A percentile compares a stretch with the other conserved stretches of the same genome.
Evolutionary conservation across 176 grass and related monocot species (phyloP).

Genomic region (Avena insularis): DNA sequence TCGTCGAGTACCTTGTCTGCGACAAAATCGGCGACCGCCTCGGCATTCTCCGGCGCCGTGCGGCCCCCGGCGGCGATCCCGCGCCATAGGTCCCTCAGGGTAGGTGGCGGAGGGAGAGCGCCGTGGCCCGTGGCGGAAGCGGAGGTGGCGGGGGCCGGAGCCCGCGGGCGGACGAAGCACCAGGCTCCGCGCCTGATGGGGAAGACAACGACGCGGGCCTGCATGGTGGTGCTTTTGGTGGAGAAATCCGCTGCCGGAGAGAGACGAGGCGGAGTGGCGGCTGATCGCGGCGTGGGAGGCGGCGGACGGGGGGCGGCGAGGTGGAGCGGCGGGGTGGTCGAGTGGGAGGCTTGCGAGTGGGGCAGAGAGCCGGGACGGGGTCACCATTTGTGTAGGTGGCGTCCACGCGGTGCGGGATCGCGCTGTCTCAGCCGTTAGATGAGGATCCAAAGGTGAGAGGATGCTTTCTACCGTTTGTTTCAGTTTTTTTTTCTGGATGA

Average conservation of each 20-base stretch:
- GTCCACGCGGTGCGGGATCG: not conserved
- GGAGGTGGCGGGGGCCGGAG: not conserved
- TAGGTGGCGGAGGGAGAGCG: slow-evolving; percentile 37
- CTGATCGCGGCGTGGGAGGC: not conserved
- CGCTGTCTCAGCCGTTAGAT: not conserved
- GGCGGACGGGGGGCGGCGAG: not conserved
- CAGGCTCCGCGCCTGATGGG: slow-evolving; percentile 77
- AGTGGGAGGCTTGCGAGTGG: not conserved
- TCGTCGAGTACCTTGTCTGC: slow-evolving; percentile 63
- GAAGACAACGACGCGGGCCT: slow-evolving; percentile 83
- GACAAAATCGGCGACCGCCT: slow-evolving; percentile 70
- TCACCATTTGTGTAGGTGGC: not conserved
- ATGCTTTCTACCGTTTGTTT: not conserved
- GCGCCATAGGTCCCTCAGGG: slow-evolving; percentile 72
- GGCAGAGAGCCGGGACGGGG: not conserved
- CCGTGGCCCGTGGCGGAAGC: not conserved
- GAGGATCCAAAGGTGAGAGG: not conserved
- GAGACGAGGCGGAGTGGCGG: not conserved
- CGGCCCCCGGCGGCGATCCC: slow-evolving; percentile 44
- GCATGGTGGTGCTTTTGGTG: slow-evolving; percentile 38
- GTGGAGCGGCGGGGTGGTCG: not conserved
- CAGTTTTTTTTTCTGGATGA: not conserved
- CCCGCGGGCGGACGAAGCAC: slow-evolving; percentile 64
- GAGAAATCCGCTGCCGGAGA: not conserved
- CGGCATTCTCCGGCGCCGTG: slow-evolving; percentile 63